phyloP scores from a whole-genome alignment of 2,329 filamentous ascomycete genomes.

The Colletotrichum tanaceti region DNA sequence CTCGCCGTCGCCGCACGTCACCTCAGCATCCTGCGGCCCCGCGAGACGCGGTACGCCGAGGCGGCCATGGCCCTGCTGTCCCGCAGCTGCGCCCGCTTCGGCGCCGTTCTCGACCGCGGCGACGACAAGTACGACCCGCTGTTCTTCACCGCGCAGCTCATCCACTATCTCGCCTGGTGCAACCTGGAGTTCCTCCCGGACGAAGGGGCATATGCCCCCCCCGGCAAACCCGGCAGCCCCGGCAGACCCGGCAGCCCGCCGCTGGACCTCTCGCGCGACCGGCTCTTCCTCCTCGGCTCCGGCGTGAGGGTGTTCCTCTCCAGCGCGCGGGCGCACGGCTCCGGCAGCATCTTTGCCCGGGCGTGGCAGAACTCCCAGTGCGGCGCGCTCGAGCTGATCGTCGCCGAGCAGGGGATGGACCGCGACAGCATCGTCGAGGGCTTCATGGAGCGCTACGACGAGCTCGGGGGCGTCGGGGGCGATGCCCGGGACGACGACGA shows the following conservation, averaged over 20 bases:
- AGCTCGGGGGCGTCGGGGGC: too few species aligned
- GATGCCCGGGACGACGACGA: too few species aligned
- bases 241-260: too few species aligned
- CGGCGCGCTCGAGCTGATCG: constrained; percentile 38
- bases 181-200: constrained; percentile 45
- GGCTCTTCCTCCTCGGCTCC: constrained; percentile 46
- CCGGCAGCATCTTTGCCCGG: constrained; percentile 41
- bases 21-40: constrained; percentile 40
- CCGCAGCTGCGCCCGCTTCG: constrained; percentile 44
- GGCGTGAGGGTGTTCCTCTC: constrained; percentile 43
- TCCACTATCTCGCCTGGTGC: constrained; percentile 49
- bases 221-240: too few species aligned
- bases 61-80: constrained; percentile 43
- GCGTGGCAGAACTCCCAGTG: constrained; percentile 41
- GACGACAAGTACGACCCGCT: constrained; percentile 22
- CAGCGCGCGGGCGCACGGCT: constrained; percentile 18
- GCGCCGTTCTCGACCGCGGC: constrained; percentile 39
- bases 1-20: constrained; percentile 44
- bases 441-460: constrained; percentile 44
- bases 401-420: constrained; percentile 40
- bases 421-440: constrained; percentile 35
- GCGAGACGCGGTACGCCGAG: constrained; percentile 41
- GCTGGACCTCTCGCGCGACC: constrained; percentile 45
- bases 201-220: too few species aligned
- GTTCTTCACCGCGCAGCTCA: constrained; percentile 46